phyloP scores from a whole-genome alignment of 257 asterid genomes.

The Paulownia fortunei region DNA sequence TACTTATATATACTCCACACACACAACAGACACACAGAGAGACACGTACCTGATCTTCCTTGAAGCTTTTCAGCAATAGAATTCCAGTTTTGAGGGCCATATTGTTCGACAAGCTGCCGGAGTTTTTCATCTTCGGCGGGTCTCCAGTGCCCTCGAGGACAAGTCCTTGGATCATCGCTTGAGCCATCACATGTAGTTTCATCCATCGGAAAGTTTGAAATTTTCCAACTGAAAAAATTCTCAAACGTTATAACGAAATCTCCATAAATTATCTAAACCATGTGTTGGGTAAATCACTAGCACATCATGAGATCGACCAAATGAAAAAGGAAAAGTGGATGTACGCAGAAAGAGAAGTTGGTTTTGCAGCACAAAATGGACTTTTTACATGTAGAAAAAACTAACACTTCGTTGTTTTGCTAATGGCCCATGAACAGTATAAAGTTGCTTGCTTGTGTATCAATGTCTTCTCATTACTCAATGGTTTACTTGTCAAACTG shows the following conservation, averaged over 20 bases:
- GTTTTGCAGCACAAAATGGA: slow-evolving; percentile 65
- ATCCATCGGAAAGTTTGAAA: slow-evolving; percentile 38
- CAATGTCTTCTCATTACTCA: slow-evolving; percentile 2
- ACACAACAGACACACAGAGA: background rate
- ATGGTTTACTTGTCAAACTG: background rate
- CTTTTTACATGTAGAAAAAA: slow-evolving; percentile 30
- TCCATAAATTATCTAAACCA: slow-evolving; percentile 1
- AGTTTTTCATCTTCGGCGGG: slow-evolving; percentile 92
- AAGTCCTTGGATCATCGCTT: slow-evolving; percentile 59
- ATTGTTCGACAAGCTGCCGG: slow-evolving; percentile 74
- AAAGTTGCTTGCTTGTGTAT: slow-evolving; percentile 3
- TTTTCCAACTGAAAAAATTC: background rate
- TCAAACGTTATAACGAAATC: slow-evolving; percentile 15
- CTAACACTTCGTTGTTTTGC: slow-evolving; percentile 37
- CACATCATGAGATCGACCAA: background rate
- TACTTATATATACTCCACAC: background rate
- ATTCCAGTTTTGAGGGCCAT: slow-evolving; percentile 97
- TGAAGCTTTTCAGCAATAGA: slow-evolving; percentile 94
- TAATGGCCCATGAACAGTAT: slow-evolving; percentile 36
- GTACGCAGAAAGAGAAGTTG: slow-evolving; percentile 43
- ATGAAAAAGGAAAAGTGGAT: slow-evolving; percentile 34
- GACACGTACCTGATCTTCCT: slow-evolving; percentile 84
- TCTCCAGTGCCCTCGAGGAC: slow-evolving; percentile 96
- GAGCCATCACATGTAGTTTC: slow-evolving; percentile 49
- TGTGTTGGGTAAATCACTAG: slow-evolving; percentile 4